Evolutionary conservation across 768 basidiomycete species (phyloP), one percentile per base, ranked within the genome.

Genomic region (Podaxis rugospora): DNA sequence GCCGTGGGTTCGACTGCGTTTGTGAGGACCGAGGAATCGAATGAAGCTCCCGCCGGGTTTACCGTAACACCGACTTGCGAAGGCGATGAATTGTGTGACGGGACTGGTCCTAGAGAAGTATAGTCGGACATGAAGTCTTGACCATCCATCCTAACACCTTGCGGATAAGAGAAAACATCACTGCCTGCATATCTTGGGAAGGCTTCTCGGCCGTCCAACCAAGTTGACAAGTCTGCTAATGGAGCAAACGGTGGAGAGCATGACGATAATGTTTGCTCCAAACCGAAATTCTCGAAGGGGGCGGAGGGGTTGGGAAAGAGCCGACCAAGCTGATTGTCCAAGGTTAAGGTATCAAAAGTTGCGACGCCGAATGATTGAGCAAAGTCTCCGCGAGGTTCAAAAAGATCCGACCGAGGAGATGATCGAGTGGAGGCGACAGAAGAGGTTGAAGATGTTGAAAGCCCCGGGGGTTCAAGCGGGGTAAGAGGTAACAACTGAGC

Each of bases 361-460:
- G 59, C 42, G 36, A 55, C 59, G 11, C 55, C 52, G 44, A 55
- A 61, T 52, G 61, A 51, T 58, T 59, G 50, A 37, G 69, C 62
- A 51, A 69, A 57, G 51, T 71, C 65, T 52, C 70, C 66, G 35
- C 66, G 70, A 58, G 60, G 66, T 51, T 77, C 76, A 60, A 77
- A 75, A 49, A 70, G 70, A 50, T 78, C 77, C 11, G 75, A 70
- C 60, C 71, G 69, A 46, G 79, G 76, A 21, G 78, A 77, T 39
- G 76, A 74, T 25, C 74, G 72, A 58, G 74, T 67, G 53, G 76
- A 71, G 64, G 74, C 72, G 3, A 68, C 68, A 5, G 76, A 74
- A 18, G 76, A 73, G 23, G 64, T 70, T n/a, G 74, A 74, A 5
- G 75, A 74, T 35, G 67, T 66, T 4, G 71, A 70, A 35, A 74